A percentile compares a stretch with the other conserved stretches of the same genome.
phyloP scores from a whole-genome alignment of 2,329 filamentous ascomycete species.

The Penicillium sp. region DNA sequence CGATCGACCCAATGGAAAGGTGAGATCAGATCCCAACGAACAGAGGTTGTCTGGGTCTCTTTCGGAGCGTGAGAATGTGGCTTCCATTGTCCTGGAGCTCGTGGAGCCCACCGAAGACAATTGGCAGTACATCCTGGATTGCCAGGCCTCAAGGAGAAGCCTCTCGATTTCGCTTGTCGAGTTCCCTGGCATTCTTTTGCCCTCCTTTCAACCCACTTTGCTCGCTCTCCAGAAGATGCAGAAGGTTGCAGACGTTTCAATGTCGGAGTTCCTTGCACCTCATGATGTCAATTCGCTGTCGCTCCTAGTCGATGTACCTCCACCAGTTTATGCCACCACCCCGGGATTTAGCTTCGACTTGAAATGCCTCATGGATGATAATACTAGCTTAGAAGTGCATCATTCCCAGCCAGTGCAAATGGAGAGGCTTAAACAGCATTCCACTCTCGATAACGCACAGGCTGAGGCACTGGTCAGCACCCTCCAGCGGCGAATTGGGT shows the following conservation, averaged over 20 bases:
- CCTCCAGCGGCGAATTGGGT: conserved; percentile 17
- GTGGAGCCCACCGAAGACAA: conserved; percentile 28
- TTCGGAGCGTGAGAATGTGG: conserved; percentile 24
- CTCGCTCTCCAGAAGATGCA: conserved; percentile 57
- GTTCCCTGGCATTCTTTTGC: conserved; percentile 61
- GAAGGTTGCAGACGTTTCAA: conserved; percentile 47
- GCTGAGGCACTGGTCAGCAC: conserved; percentile 18
- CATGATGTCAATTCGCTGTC: conserved; percentile 3
- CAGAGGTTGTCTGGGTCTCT: conserved; percentile 18
- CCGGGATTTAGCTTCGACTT: conserved; percentile 51
- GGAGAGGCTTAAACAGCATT: conserved; percentile 15
- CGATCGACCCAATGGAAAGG: conserved; percentile 6
- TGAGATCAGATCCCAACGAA: background rate
- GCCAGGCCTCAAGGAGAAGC: background rate
- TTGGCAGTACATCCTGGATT: conserved; percentile 20
- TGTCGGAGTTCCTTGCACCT: conserved; percentile 45
- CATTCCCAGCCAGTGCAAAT: conserved; percentile 15
- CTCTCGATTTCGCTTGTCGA: conserved; percentile 52
- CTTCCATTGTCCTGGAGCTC: conserved; percentile 30
- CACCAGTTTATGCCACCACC: conserved; percentile 54
- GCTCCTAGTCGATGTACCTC: conserved; percentile 33
- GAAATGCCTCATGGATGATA: conserved; percentile 23
- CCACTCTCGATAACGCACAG: conserved; percentile 22
- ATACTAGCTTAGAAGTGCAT: background rate
- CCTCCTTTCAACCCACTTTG: conserved; percentile 60